A percentile compares a stretch with the other conserved stretches of the same genome.
Conservation (phyloP, 139 green algal species). For the Diplosphaera chodatii region DNA sequence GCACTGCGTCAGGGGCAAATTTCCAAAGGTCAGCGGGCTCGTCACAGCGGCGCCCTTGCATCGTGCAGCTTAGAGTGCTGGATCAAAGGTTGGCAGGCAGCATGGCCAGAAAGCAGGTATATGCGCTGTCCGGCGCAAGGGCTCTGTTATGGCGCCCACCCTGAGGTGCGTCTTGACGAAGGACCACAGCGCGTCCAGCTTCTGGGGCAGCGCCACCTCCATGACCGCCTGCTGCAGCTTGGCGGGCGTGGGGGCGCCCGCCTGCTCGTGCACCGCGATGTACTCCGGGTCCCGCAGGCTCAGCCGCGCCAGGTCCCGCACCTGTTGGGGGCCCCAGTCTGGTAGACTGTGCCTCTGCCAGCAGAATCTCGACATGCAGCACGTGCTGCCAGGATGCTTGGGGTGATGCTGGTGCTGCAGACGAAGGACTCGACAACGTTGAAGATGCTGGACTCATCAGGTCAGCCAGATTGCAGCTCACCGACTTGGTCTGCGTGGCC, state of each 20-base stretch:
- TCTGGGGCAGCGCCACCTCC: slow-evolving; percentile 49
- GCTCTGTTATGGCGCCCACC: slow-evolving; percentile 11
- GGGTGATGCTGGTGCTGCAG: no score
- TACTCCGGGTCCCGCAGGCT: slow-evolving; percentile 80
- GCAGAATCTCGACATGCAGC: no score
- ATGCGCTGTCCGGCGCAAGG: no score
- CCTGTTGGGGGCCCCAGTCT: no score
- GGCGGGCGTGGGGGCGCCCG: slow-evolving; percentile 72
- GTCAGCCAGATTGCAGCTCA: slow-evolving; percentile 11
- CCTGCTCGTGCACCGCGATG: slow-evolving; percentile 85
- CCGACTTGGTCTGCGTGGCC: slow-evolving; percentile 75
- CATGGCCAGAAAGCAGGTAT: not conserved
- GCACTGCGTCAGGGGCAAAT: slow-evolving; percentile 5
- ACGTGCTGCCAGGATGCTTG: no score
- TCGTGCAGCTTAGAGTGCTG: no score
- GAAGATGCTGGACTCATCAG: not conserved
- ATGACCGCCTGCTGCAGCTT: slow-evolving; percentile 76
- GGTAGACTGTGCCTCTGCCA: no score
- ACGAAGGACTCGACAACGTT: no score
- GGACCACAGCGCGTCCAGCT: slow-evolving; percentile 90
- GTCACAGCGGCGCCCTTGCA: not conserved
- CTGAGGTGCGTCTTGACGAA: slow-evolving; percentile 93
- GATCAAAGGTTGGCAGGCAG: no score
- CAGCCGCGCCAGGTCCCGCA: slow-evolving; percentile 34
- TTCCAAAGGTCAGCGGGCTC: not conserved